A percentile compares a stretch with the other conserved stretches of the same genome.
phyloP scores from a whole-genome alignment of 1,139 yeast genomes.

The Taphrina pruni region DNA sequence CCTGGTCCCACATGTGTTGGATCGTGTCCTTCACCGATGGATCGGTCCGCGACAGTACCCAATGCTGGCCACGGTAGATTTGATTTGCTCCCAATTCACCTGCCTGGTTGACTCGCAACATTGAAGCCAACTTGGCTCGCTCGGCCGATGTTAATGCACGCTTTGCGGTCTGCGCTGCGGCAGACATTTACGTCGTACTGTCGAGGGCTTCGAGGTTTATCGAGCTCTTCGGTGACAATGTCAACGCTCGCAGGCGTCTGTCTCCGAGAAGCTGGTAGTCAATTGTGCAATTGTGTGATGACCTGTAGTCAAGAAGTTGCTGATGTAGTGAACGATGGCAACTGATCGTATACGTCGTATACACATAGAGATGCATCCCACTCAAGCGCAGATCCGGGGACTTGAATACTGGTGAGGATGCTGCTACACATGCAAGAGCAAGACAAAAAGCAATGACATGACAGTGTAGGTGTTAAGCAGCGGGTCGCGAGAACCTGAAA shows the following conservation, averaged over 20 bases:
- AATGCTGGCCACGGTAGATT: constrained; percentile 88
- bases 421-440: too few relatives aligned
- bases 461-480: not conserved
- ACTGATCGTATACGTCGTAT: constrained; percentile 1
- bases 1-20: constrained; percentile 98
- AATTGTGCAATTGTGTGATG: too few relatives aligned
- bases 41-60: constrained; percentile 68
- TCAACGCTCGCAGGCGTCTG: too few relatives aligned
- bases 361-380: not conserved
- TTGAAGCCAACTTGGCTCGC: constrained; percentile 42
- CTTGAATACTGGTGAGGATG: too few relatives aligned
- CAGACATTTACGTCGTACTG: not conserved
- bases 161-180: constrained; percentile 18
- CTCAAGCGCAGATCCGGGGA: too few relatives aligned
- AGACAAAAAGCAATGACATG: too few relatives aligned
- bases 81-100: constrained; percentile 98
- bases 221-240: too few relatives aligned
- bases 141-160: constrained; percentile 32
- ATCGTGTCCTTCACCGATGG: constrained; percentile 70
- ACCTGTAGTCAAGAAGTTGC: not conserved
- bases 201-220: too few relatives aligned
- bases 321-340: not conserved
- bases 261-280: too few relatives aligned
- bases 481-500: not conserved
- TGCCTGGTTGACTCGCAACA: constrained; percentile 90